Evolutionary conservation across 176 grass and related monocot genomes (phyloP), one percentile per base, ranked within the genome.

Genomic region (Coix lacrymajobi): DNA sequence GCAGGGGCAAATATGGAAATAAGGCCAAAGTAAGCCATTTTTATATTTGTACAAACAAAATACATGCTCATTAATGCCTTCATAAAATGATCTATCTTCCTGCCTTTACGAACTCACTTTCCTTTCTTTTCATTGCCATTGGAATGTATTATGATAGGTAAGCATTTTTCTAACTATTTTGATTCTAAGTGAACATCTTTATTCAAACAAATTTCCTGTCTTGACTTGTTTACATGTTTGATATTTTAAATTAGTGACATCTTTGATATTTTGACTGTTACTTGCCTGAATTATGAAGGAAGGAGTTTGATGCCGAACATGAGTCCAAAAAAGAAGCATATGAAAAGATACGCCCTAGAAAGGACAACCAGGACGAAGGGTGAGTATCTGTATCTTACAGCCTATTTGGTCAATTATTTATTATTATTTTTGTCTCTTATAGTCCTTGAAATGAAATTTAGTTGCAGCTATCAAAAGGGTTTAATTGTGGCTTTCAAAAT

Each of bases 401-500:
- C 17, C 75, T 71, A 28, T 65, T 33, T 80, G 29, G 9, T 31
- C 46, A 34, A 41, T 68, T 56, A n/a, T n/a, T n/a, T n/a, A 25
- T 58, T 58, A 25, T 54, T 58, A 24, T 24, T 58, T 12, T 60
- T 60, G 24, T 26, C n/a, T 26, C 26, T 36, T 83, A 40, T 11
- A 38, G 36, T 86, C 37, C 28, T 26, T 5, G 74, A 79, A n/a
- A n/a, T n/a, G n/a, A n/a, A 41, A 38, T 57, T 80, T 34, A 9
- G 24, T 87, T 78, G 78, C 78, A 93, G 89, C 69, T 93, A 91
- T 84, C 94, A 78, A 8, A 97, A 90, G 85, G 94, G 94, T 20
- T 31, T 97, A 77, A 82, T 93, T 66, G 77, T 93, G 74, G 78
- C 83, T 71, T 97, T 97, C 78, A 92, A 97, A 71, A 77, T 93